A percentile compares a stretch with the other conserved stretches of the same genome.
phyloP scores from a whole-genome alignment of 306 rosid species.

The Glycine tomentella region DNA sequence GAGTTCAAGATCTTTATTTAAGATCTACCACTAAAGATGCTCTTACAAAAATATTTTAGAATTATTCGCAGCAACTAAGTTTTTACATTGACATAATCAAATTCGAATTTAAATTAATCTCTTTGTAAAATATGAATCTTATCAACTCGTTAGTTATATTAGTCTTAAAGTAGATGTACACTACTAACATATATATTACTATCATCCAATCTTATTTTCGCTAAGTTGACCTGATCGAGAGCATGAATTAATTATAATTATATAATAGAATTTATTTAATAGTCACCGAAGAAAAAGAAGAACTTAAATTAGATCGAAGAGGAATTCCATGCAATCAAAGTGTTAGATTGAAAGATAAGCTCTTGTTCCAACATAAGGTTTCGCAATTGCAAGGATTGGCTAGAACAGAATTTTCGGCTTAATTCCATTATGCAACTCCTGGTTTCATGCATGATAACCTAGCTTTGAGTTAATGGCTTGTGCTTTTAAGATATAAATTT shows the following conservation, averaged over 20 bases:
- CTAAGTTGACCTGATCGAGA: background rate
- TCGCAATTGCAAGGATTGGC: constrained; percentile 26
- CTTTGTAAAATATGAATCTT: too few species aligned
- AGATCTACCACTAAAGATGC: too few species aligned
- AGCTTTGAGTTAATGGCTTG: background rate
- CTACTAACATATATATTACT: background rate
- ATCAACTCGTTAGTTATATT: too few species aligned
- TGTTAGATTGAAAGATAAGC: background rate
- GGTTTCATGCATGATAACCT: constrained; percentile 31
- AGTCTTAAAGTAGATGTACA: too few species aligned
- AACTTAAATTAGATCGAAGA: background rate
- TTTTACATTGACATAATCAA: too few species aligned
- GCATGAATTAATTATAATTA: background rate
- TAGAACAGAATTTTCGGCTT: constrained; percentile 9
- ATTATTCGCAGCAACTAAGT: too few species aligned
- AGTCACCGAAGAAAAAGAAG: background rate
- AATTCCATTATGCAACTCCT: constrained; percentile 25
- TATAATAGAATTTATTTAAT: background rate
- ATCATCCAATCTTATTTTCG: constrained; percentile 13
- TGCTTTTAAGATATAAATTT: constrained; percentile 36
- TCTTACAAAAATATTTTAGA: too few species aligned
- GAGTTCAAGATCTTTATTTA: too few species aligned
- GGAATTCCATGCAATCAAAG: background rate
- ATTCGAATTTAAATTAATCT: too few species aligned
- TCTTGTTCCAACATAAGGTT: constrained; percentile 1